phyloP scores from a whole-genome alignment of 768 basidiomycete genomes.

The Dentipellis fragilis region DNA sequence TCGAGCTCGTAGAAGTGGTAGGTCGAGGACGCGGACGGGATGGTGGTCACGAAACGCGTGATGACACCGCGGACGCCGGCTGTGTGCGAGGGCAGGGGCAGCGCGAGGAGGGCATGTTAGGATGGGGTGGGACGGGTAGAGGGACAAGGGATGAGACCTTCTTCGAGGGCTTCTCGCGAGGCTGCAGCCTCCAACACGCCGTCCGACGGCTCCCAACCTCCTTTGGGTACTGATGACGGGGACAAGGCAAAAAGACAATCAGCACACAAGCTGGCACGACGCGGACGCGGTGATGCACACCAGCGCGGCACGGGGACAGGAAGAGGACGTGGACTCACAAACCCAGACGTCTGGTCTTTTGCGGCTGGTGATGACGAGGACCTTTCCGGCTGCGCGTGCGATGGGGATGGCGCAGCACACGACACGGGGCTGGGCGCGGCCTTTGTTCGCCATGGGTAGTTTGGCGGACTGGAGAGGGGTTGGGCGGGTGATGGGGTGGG shows the following conservation, averaged over 20 bases:
- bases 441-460: constrained; percentile 39
- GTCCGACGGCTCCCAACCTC: constrained; percentile 83
- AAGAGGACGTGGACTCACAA: constrained; percentile 49
- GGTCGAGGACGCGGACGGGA: constrained; percentile 66
- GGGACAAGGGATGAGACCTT: constrained; percentile 87
- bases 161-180: constrained; percentile 87
- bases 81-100: constrained; percentile 17
- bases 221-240: constrained; percentile 66
- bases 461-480: not conserved
- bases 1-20: constrained; percentile 91
- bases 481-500: not conserved
- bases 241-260: constrained; percentile 1
- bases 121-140: constrained; percentile 63
- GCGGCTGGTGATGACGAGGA: constrained; percentile 77
- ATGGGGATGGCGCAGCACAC: constrained; percentile 91
- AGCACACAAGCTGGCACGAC: constrained; percentile 7
- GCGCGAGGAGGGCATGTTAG: constrained; percentile 43
- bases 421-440: constrained; percentile 70
- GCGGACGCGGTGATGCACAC: not conserved
- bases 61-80: constrained; percentile 85
- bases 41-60: constrained; percentile 77
- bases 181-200: constrained; percentile 77
- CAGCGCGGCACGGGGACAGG: constrained; percentile 6
- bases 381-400: constrained; percentile 58
- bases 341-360: constrained; percentile 78